phyloP scores from a whole-genome alignment of 108 stramenopile genomes.

The Parmales sp. region DNA sequence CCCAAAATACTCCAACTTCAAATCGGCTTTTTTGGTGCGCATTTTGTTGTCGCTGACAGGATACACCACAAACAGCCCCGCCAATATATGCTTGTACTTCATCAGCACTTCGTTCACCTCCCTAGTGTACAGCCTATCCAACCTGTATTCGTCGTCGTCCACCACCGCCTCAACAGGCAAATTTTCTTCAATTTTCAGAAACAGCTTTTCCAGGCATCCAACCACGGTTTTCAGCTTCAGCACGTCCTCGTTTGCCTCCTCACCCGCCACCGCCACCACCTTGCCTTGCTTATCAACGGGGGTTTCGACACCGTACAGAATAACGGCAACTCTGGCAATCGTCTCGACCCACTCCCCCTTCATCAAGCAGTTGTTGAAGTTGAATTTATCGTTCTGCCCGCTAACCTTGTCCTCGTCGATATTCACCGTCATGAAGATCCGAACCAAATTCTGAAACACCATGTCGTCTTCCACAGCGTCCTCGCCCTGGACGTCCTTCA shows the following conservation, averaged over 20 bases:
- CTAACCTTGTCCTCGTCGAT: constrained; percentile 5
- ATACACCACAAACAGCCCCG: background rate
- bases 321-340: background rate
- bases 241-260: background rate
- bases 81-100: background rate
- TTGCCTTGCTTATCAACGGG: too few relatives aligned
- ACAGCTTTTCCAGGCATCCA: background rate
- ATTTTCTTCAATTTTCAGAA: background rate
- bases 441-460: background rate
- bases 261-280: background rate
- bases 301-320: too few relatives aligned
- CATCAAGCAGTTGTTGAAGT: background rate
- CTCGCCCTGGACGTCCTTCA: background rate
- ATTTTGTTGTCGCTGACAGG: constrained; percentile 2
- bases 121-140: background rate
- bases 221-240: background rate
- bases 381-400: background rate
- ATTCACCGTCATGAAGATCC: constrained; percentile 4
- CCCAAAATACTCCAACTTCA: background rate
- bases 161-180: background rate
- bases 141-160: constrained; percentile 2
- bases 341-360: background rate
- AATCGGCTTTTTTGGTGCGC: constrained; percentile 1
- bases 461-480: background rate
- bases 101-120: background rate